Evolutionary conservation across 2,329 filamentous ascomycete species (phyloP), one percentile per base, ranked within the genome.

Genomic region (Penicillium fuscoglaucum): DNA sequence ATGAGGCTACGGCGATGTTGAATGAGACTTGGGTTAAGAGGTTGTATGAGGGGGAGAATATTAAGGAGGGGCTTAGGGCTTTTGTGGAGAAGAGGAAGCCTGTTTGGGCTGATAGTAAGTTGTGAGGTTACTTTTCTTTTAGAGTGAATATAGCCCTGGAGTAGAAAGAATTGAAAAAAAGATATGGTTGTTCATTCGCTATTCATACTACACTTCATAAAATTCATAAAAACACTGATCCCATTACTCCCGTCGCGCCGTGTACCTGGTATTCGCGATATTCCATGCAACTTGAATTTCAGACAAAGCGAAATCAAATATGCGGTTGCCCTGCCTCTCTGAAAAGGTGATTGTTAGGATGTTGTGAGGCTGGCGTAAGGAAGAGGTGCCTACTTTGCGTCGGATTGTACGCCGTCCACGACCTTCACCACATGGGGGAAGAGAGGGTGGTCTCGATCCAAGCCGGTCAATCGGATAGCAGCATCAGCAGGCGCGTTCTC

Each of bases 341-440:
- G 60, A 24, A 62, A 61, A 60, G 59, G 52, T 58, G 35, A 58
- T 52, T 52, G 60, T 61, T 64, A 58, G 57, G 46, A 53, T 41
- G 41, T 31, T 48, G 52, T 31, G 29, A 51, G 43, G 33, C 8
- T 33, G 39, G 21, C 17, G 28, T 29, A 43, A 39, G 24, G 43
- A 35, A 24, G 26, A 59, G 43, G 19, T 43, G 39, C 65, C 56
- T 74, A 78, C 68, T 76, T 77, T 59, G 72, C 68, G 52, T 77
- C 78, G 40, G 70, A 70, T 79, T 97, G 91, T 31, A 98, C 93
- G 74, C 88, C 90, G 79, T 89, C 84, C 58, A 98, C 92, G 58
- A 93, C 82, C 69, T 89, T 82, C 47, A 92, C 83, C 35, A 97
- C 84, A 71, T 87, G 83, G 58, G 84, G 79, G 78, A 88, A 96